phyloP scores from a whole-genome alignment of 768 basidiomycete genomes.

The Coprinopsis strossmayeri region DNA sequence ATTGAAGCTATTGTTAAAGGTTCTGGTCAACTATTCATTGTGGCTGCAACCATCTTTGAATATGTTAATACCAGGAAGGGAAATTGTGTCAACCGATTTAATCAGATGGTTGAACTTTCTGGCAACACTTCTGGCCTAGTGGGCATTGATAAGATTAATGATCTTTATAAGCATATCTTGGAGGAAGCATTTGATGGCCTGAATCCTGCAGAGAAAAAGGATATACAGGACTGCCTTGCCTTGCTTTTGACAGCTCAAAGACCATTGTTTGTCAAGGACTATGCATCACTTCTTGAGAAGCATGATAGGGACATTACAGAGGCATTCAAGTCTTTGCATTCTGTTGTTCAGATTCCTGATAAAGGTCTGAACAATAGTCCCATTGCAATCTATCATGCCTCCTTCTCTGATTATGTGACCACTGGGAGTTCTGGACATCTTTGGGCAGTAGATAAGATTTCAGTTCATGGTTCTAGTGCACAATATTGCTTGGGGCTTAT shows the following conservation, averaged over 20 bases:
- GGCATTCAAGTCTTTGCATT: neutral
- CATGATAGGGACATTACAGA: neutral
- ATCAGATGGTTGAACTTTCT: neutral
- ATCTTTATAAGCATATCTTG: neutral
- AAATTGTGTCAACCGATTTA: neutral
- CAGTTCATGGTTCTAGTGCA: neutral
- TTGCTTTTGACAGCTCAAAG: neutral
- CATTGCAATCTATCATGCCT: constrained; percentile 3
- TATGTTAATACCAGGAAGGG: neutral
- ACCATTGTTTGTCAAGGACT: neutral
- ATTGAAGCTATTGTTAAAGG: constrained; percentile 5
- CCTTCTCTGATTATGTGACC: constrained; percentile 2
- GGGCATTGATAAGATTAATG: neutral
- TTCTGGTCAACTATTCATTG: constrained; percentile 7
- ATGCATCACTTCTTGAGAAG: neutral
- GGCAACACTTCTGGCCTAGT: neutral
- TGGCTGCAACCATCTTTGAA: constrained; percentile 8
- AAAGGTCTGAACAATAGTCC: neutral
- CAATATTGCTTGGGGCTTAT: neutral
- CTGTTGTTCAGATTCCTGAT: neutral
- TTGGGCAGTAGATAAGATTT: neutral
- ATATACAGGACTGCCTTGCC: neutral
- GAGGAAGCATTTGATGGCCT: neutral
- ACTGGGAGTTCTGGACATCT: neutral
- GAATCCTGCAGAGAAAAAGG: neutral